A percentile compares a stretch with the other conserved stretches of the same genome.
Conservation (phyloP, 2,329 filamentous ascomycete genomes). For the Bipolaris victoriae region DNA sequence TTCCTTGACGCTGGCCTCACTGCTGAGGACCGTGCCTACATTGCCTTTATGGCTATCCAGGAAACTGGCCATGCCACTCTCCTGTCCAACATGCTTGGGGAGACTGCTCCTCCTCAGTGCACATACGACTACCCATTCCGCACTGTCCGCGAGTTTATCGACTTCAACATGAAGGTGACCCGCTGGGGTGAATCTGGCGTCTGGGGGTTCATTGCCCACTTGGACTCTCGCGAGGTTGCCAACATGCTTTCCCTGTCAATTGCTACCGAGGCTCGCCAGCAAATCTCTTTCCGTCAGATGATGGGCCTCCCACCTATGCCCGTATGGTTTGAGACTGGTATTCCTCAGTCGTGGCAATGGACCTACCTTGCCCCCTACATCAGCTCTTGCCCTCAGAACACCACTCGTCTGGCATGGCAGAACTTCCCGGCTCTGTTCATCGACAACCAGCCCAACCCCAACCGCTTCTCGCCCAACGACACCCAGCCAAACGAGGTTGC, state of each 20-base stretch:
- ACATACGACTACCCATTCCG: conserved; percentile 81
- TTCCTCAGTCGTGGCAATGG: conserved; percentile 87
- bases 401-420: conserved; percentile 80
- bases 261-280: conserved; percentile 79
- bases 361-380: conserved; percentile 82
- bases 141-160: conserved; percentile 77
- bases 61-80: conserved; percentile 80
- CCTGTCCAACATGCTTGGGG: conserved; percentile 77
- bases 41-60: conserved; percentile 78
- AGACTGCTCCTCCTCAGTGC: conserved; percentile 73
- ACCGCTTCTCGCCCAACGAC: conserved; percentile 67
- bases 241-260: conserved; percentile 78
- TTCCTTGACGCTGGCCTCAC: conserved; percentile 72
- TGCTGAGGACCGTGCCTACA: conserved; percentile 71
- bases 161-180: conserved; percentile 86
- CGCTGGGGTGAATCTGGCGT: conserved; percentile 80
- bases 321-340: conserved; percentile 79
- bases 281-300: conserved; percentile 85
- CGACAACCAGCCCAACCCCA: conserved; percentile 77
- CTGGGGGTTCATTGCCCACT: conserved; percentile 79
- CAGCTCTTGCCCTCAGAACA: conserved; percentile 72
- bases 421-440: conserved; percentile 78
- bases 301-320: conserved; percentile 80
- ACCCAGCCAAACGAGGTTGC: conserved; percentile 68
- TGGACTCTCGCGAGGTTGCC: conserved; percentile 76